A percentile compares a stretch with the other conserved stretches of the same genome.
phyloP scores from a whole-genome alignment of 306 rosid genomes.

The Cajanus cajan region DNA sequence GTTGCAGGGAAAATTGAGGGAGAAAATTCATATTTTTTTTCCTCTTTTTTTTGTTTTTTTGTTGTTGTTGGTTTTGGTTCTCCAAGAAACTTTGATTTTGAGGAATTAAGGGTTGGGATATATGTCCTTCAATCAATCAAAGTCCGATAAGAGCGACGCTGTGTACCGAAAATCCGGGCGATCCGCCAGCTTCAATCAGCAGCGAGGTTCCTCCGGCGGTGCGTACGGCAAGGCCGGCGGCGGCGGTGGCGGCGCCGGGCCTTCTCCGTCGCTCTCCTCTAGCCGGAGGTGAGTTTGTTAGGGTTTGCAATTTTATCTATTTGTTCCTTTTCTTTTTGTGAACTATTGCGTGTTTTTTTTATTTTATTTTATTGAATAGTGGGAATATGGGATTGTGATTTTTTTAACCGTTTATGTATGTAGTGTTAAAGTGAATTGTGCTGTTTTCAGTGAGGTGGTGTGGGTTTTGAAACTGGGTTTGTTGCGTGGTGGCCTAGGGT shows the following conservation, averaged over 20 bases:
- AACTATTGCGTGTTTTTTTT: not conserved
- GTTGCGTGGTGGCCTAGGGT: not conserved
- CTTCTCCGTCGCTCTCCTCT: conserved; percentile 55
- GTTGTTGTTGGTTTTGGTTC: not conserved
- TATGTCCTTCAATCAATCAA: conserved; percentile 99
- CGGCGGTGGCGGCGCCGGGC: conserved; percentile 63
- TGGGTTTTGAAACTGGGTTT: conserved; percentile 7
- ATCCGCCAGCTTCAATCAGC: conserved; percentile 75
- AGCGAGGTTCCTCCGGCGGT: conserved; percentile 62
- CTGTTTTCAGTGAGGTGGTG: not conserved
- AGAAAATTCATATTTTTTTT: not conserved
- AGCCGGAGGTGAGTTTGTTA: conserved; percentile 58
- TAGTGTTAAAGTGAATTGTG: not conserved
- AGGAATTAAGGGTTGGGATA: conserved; percentile 71
- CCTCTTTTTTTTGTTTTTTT: not conserved
- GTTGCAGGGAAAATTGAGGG: conserved; percentile 53
- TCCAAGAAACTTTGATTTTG: conserved; percentile 20
- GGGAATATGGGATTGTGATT: conserved; percentile 18
- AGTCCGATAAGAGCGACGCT: conserved; percentile 80
- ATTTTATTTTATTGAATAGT: no score
- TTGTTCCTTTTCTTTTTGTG: not conserved
- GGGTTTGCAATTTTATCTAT: conserved; percentile 15
- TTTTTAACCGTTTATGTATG: not conserved
- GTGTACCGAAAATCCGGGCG: conserved; percentile 72
- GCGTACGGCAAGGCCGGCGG: conserved; percentile 67